Percentiles rank a stretch among this genome's conserved stretches.
Evolutionary conservation across 2,329 filamentous ascomycete genomes (phyloP).

Genomic region (Diaporthe amygdali): DNA sequence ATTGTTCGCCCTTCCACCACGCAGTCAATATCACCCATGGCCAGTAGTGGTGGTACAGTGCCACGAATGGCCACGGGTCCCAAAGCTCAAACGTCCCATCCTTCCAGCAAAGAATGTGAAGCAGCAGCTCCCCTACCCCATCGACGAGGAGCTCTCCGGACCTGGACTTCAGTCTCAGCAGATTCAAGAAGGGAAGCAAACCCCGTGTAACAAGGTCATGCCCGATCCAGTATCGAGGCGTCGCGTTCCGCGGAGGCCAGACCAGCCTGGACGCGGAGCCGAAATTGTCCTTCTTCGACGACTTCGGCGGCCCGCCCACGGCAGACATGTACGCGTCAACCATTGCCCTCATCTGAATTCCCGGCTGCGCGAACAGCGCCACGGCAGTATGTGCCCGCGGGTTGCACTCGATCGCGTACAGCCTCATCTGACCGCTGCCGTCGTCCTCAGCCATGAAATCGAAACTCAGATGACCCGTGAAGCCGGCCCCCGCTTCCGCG

Average conservation of each 20-base stretch:
- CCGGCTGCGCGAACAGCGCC: constrained; percentile 57
- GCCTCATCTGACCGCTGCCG: constrained; percentile 37
- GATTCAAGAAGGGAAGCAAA: constrained; percentile 48
- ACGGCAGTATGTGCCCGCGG: constrained; percentile 73
- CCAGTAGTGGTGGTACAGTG: constrained; percentile 62
- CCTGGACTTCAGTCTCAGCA: constrained; percentile 31
- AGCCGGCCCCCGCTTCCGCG: constrained; percentile 36
- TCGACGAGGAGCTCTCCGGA: constrained; percentile 27
- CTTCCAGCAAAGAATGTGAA: constrained; percentile 55
- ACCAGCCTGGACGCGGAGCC: neutral
- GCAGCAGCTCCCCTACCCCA: constrained; percentile 35
- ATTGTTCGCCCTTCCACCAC: constrained; percentile 52
- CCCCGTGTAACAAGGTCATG: constrained; percentile 65
- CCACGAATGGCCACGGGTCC: constrained; percentile 63
- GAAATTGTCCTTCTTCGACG: constrained; percentile 21
- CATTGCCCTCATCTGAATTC: constrained; percentile 48
- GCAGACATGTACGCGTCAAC: constrained; percentile 58
- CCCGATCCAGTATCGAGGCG: constrained; percentile 66
- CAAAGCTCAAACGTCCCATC: constrained; percentile 57
- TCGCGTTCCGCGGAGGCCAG: constrained; percentile 30
- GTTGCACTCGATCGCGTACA: constrained; percentile 76
- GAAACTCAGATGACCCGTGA: constrained; percentile 76
- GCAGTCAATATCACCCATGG: constrained; percentile 54
- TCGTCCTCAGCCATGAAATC: constrained; percentile 68
- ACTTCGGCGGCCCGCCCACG: constrained; percentile 35